Percentiles rank a stretch among this genome's conserved stretches.
Conservation (phyloP, 768 basidiomycete genomes). For the Tricholoma furcatifolium region DNA sequence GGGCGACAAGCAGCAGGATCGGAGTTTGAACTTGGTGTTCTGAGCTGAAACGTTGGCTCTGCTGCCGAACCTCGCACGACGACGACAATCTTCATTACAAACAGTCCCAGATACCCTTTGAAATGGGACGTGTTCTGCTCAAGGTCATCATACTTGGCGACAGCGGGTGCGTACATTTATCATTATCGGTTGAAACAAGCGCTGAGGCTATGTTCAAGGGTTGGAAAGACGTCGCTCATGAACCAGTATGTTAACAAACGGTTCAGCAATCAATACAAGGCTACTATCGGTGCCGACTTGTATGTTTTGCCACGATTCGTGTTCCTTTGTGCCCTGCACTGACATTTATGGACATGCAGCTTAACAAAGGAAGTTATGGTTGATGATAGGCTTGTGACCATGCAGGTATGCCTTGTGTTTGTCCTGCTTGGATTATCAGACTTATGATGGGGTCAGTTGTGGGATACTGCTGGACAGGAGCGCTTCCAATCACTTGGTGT, state of each 20-base stretch:
- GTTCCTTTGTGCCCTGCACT: constrained; percentile 17
- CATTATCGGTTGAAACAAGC: constrained; percentile 15
- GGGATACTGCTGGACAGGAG: constrained; percentile 99
- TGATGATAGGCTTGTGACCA: constrained; percentile 95
- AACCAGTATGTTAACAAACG: constrained; percentile 99
- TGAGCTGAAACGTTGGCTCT: constrained; percentile 19
- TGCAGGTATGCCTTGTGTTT: constrained; percentile 67
- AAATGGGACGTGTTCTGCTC: constrained; percentile 84
- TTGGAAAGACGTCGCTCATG: constrained; percentile 99
- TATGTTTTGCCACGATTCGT: constrained; percentile 40
- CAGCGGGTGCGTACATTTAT: constrained; percentile 68
- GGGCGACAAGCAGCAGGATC: constrained; percentile 19
- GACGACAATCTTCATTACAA: constrained; percentile 20
- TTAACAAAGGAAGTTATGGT: constrained; percentile 99
- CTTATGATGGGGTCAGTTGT: constrained; percentile 55
- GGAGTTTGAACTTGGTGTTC: constrained; percentile 43
- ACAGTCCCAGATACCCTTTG: constrained; percentile 21
- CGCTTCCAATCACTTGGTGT: constrained; percentile 99
- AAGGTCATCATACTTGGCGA: constrained; percentile 99
- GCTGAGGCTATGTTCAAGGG: constrained; percentile 43
- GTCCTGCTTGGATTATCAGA: not conserved
- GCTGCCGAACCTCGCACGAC: constrained; percentile 16
- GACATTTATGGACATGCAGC: constrained; percentile 38
- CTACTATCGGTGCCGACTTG: constrained; percentile 98
- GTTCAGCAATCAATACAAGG: constrained; percentile 99